Percentiles rank a stretch among this genome's conserved stretches.
Conservation (phyloP, 1,139 yeast species). For the Yamadazyma songkhlaensis region DNA sequence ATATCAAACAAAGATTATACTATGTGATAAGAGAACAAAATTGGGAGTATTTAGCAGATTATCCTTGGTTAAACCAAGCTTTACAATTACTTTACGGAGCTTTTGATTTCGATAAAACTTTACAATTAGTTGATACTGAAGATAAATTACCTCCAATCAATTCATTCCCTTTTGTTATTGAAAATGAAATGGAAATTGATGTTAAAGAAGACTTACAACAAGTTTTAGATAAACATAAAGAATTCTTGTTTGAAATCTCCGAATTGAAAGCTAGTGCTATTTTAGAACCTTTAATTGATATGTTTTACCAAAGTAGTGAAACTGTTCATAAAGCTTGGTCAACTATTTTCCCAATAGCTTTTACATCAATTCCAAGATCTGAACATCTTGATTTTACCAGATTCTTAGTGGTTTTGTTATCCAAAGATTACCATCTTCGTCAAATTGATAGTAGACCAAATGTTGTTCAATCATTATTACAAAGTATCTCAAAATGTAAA, state of each 20-base stretch:
- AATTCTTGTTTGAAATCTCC: constrained; percentile 47
- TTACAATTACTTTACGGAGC: constrained; percentile 82
- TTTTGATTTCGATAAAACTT: constrained; percentile 49
- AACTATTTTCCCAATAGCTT: constrained; percentile 76
- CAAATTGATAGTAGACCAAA: constrained; percentile 88
- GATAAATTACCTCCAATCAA: constrained; percentile 56
- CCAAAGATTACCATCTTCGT: constrained; percentile 88
- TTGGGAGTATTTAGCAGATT: constrained; percentile 94
- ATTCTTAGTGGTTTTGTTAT: constrained; percentile 70
- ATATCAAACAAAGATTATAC: constrained; percentile 73
- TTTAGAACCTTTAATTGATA: constrained; percentile 69
- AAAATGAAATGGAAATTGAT: constrained; percentile 28
- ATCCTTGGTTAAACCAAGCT: constrained; percentile 95
- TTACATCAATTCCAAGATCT: constrained; percentile 67
- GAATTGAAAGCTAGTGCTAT: constrained; percentile 56
- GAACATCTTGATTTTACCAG: constrained; percentile 84
- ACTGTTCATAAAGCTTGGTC: constrained; percentile 87
- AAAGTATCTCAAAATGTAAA: constrained; percentile 73
- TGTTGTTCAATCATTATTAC: constrained; percentile 79
- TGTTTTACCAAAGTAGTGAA: constrained; percentile 79
- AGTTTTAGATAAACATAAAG: constrained; percentile 49
- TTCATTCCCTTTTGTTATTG: constrained; percentile 36
- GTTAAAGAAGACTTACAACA: constrained; percentile 20
- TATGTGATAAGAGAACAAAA: constrained; percentile 90
- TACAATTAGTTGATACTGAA: constrained; percentile 47